Evolutionary conservation across 2,329 filamentous ascomycete species (phyloP).

Genomic region (Claviceps sp.): DNA sequence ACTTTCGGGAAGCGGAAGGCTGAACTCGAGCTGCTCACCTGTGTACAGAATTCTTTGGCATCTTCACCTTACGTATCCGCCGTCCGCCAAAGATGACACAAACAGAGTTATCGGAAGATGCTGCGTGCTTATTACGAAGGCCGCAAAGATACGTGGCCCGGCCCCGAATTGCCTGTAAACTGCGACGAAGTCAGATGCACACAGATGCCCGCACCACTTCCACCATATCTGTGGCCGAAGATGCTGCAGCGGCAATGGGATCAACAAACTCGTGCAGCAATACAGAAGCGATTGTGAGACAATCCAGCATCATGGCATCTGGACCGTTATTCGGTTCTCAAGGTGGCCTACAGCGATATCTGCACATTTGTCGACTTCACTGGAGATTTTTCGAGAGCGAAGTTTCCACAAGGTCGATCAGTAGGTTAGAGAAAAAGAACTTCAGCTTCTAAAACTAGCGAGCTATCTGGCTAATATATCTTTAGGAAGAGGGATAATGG

Average conservation of each 20-base stretch:
- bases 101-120: background rate
- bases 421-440: too few relatives aligned
- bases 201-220: background rate
- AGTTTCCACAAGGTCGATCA: too few relatives aligned
- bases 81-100: background rate
- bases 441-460: background rate
- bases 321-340: background rate
- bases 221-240: background rate
- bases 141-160: background rate
- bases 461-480: background rate
- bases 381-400: too few relatives aligned
- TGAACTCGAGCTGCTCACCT: too few relatives aligned
- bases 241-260: background rate
- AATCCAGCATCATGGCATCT: background rate
- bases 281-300: background rate
- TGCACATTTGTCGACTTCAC: background rate
- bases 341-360: background rate
- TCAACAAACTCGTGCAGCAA: background rate
- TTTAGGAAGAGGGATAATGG: background rate
- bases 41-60: background rate
- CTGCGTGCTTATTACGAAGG: background rate
- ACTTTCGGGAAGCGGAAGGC: too few relatives aligned
- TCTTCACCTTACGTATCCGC: background rate
- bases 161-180: background rate
- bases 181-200: background rate